Percentiles rank a stretch among this genome's conserved stretches.
phyloP scores from a whole-genome alignment of 176 grass and related monocot genomes.

The Alopecurus myosuroides region DNA sequence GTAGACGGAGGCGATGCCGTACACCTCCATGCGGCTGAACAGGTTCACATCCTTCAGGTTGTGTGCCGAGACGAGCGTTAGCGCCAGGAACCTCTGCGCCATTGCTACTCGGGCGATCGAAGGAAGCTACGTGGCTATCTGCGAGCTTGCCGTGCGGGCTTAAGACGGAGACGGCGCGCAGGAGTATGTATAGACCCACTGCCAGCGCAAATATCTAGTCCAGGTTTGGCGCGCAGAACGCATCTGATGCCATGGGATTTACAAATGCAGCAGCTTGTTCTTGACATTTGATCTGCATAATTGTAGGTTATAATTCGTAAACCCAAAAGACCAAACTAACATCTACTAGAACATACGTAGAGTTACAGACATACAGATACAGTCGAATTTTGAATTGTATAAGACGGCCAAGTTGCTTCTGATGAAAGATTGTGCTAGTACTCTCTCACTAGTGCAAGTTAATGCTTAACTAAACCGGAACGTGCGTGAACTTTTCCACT shows the following conservation, averaged over 20 bases:
- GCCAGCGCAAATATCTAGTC: neutral
- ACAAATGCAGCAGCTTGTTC: too few relatives aligned
- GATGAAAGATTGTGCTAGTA: neutral
- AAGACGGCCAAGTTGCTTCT: neutral
- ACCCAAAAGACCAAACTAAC: too few relatives aligned
- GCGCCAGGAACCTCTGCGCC: conserved; percentile 29
- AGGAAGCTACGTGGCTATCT: neutral
- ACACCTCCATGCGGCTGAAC: conserved; percentile 52
- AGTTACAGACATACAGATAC: too few relatives aligned
- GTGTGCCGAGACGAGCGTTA: conserved; percentile 42
- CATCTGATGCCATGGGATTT: neutral
- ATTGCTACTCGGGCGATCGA: too few relatives aligned
- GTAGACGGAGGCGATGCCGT: conserved; percentile 29
- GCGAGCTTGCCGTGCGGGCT: neutral
- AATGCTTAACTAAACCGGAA: neutral
- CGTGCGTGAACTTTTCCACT: neutral
- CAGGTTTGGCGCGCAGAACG: neutral
- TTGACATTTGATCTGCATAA: too few relatives aligned
- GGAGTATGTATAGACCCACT: neutral
- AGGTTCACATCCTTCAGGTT: conserved; percentile 43
- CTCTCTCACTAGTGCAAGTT: too few relatives aligned
- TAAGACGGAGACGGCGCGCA: neutral
- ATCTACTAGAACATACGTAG: neutral
- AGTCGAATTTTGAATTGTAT: neutral
- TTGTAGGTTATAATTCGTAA: too few relatives aligned